Base-by-base conservation (phyloP, 768 basidiomycete species). In the Phlebiopsis flavidoalba region DNA sequence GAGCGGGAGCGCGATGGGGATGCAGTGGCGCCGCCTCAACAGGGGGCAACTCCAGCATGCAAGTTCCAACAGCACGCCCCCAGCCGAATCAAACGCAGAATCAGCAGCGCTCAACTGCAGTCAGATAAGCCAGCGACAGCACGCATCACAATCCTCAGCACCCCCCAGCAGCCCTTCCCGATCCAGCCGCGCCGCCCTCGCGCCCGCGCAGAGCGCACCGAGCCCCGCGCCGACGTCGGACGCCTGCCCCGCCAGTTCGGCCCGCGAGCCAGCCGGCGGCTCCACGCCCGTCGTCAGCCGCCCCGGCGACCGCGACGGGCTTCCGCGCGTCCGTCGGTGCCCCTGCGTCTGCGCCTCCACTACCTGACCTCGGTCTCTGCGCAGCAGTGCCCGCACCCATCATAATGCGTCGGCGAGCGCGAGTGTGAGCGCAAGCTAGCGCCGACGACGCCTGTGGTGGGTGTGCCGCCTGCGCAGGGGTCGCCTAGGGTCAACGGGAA, bases 301-400 rank as follows among this genome's bases (percentile, higher is more conserved):
- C 43, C 66, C 69, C 1, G 53, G 68, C 35, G n/a, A 71, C 71
- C n/a, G 66, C 73, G 8, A 61, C 60, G 5, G 69, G 69, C 1
- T 66, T 67, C 45, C 58, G 35, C 0, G 68, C 64, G 53, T n/a
- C 54, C 67, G 26, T 55, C 66, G 15, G 11, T 24, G 51, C 48
- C 64, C 46, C n/a, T n/a, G 60, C 67, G 1, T 69, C 62, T 40
- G 37, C 63, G 47, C 64, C 65, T n/a, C n/a, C n/a, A n/a, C n/a
- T n/a, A n/a, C n/a, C n/a, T n/a, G n/a, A n/a, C n/a, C n/a, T n/a
- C n/a, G n/a, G n/a, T n/a, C n/a, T n/a, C n/a, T n/a, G n/a, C n/a
- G n/a, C n/a, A n/a, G n/a, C n/a, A n/a, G n/a, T n/a, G n/a, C n/a
- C n/a, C n/a, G n/a, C n/a, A n/a, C n/a, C n/a, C n/a, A n/a, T n/a